Conservation (phyloP, 192 early-diverging fungal species). For the Bifiguratus adelaidae region DNA sequence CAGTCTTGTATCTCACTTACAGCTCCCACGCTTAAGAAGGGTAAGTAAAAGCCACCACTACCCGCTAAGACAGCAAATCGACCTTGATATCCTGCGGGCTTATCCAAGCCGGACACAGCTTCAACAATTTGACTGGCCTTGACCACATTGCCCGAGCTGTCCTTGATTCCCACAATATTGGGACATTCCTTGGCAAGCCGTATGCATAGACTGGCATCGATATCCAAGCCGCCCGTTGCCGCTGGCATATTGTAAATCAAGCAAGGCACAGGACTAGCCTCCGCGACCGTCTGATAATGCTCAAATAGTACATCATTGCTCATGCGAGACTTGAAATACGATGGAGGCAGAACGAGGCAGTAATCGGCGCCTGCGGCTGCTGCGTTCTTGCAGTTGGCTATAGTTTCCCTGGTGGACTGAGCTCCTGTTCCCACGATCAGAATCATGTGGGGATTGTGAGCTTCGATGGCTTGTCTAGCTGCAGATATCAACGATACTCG, state of each 20-base stretch:
- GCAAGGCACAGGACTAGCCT: too few relatives aligned
- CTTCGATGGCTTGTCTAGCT: too few relatives aligned
- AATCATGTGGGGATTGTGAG: neutral
- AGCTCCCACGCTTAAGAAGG: neutral
- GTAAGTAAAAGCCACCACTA: neutral
- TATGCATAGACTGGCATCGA: neutral
- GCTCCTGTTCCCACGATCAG: neutral
- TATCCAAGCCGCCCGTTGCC: too few relatives aligned
- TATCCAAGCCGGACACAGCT: neutral
- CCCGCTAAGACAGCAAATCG: neutral
- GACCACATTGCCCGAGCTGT: neutral
- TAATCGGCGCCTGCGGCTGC: neutral
- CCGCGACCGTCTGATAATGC: too few relatives aligned
- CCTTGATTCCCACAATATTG: neutral
- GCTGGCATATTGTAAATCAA: neutral
- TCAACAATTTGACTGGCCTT: neutral
- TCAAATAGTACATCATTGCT: neutral
- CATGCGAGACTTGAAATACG: neutral
- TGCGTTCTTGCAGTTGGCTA: neutral
- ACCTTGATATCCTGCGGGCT: neutral
- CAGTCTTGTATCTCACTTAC: neutral
- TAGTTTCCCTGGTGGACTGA: neutral
- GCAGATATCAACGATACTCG: too few relatives aligned
- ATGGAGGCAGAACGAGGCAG: neutral
- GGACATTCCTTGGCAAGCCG: neutral